Evolutionary conservation across 1,139 yeast genomes (phyloP).

Genomic region (Trichomonascaceae sp.): DNA sequence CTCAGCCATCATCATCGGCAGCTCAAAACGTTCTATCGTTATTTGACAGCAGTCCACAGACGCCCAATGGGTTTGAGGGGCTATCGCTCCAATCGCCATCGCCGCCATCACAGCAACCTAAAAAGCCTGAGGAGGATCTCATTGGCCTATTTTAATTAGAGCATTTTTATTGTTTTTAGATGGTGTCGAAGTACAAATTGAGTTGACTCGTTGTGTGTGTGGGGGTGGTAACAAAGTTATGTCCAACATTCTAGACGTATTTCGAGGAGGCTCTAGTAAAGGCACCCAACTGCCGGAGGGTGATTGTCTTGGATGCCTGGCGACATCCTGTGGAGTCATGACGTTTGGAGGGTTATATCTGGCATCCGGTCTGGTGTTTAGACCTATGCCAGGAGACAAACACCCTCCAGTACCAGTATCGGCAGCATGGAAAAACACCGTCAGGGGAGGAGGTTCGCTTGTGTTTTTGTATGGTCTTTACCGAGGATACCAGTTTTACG

Average conservation of each 20-base stretch:
- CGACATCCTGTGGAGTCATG: neutral
- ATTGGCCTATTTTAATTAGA: constrained; percentile 39
- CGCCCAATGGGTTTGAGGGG: constrained; percentile 16
- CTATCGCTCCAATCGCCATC: constrained; percentile 9
- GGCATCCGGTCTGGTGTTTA: neutral
- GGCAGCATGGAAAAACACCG: neutral
- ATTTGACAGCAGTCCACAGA: constrained; percentile 15
- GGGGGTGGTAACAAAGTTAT: neutral
- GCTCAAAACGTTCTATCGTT: constrained; percentile 22
- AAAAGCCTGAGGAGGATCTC: constrained; percentile 35
- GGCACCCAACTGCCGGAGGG: neutral
- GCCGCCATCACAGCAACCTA: constrained; percentile 7
- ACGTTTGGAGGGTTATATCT: neutral
- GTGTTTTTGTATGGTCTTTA: neutral
- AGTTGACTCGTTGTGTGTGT: no score
- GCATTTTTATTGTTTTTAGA: no score
- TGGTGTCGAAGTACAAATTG: no score
- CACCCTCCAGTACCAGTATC: neutral
- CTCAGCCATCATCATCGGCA: constrained; percentile 11
- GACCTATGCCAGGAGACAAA: neutral
- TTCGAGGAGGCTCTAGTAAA: neutral
- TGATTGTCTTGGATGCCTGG: neutral
- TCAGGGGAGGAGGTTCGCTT: neutral
- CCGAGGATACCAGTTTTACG: neutral
- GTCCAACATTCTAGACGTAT: neutral